Evolutionary conservation across 192 early-diverging fungal species (phyloP).

Genomic region (Mycoemilia scoparia): DNA sequence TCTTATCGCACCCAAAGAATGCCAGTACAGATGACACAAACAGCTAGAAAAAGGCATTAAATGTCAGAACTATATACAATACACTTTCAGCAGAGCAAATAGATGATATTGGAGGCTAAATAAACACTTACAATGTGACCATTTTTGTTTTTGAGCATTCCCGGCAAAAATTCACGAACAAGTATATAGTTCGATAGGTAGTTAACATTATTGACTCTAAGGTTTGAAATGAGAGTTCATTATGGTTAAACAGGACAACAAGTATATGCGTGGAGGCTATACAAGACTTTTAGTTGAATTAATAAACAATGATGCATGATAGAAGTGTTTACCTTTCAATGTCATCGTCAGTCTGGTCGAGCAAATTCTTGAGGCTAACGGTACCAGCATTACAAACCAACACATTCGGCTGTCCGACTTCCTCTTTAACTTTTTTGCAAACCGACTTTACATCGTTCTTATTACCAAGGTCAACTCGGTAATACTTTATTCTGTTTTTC

Average conservation of each 20-base stretch:
- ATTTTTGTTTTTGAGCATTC: slow-evolving; percentile 46
- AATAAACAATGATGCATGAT: background rate
- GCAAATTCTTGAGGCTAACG: slow-evolving; percentile 37
- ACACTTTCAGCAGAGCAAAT: too few relatives aligned
- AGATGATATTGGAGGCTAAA: too few relatives aligned
- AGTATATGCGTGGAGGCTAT: background rate
- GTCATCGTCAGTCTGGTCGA: slow-evolving; percentile 40
- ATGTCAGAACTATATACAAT: too few relatives aligned
- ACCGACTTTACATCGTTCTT: slow-evolving; percentile 9
- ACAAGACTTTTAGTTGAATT: slow-evolving; percentile 1
- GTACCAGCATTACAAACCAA: slow-evolving; percentile 72
- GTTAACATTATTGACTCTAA: slow-evolving; percentile 48
- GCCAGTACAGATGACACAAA: too few relatives aligned
- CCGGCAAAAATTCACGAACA: slow-evolving; percentile 56
- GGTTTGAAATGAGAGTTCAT: background rate
- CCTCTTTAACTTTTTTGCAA: slow-evolving; percentile 8
- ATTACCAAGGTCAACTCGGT: slow-evolving; percentile 18
- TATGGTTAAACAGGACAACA: background rate
- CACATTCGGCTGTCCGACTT: slow-evolving; percentile 57
- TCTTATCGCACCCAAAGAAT: too few relatives aligned
- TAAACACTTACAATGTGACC: slow-evolving; percentile 83
- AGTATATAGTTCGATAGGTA: slow-evolving; percentile 54
- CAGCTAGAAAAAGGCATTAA: too few relatives aligned
- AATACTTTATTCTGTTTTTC: too few relatives aligned
- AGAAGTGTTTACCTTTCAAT: slow-evolving; percentile 30